Conservation (phyloP, 192 early-diverging fungal species). For the Coemansia sp. region DNA sequence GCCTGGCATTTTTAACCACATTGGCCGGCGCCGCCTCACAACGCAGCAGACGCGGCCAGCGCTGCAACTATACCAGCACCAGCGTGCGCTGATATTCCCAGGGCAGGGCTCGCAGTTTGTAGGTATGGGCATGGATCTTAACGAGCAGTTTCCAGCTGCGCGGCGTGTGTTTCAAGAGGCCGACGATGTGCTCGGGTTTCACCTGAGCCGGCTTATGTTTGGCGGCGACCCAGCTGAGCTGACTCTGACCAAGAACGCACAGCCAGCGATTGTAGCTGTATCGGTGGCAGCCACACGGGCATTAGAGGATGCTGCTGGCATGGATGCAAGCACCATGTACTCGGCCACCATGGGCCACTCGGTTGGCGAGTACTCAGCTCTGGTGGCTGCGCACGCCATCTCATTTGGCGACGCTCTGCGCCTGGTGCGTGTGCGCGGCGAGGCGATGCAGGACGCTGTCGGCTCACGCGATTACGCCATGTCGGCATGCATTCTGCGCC, state of each 20-base stretch:
- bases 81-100: constrained; percentile 50
- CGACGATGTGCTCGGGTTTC: constrained; percentile 77
- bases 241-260: constrained; percentile 74
- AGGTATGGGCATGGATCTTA: constrained; percentile 93
- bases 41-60: background rate
- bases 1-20: background rate
- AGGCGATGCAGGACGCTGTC: constrained; percentile 81
- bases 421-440: constrained; percentile 82
- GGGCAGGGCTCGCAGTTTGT: constrained; percentile 84
- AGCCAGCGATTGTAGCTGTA: constrained; percentile 90
- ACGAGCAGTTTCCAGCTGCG: constrained; percentile 68
- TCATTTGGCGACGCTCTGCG: constrained; percentile 78
- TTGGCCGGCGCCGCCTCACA: constrained; percentile 1
- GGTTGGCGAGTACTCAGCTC: constrained; percentile 87
- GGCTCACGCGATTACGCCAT: constrained; percentile 78
- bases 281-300: constrained; percentile 85
- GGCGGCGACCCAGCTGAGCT: constrained; percentile 70
- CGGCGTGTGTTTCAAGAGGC: constrained; percentile 84
- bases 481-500: constrained; percentile 82
- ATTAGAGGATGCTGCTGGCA: constrained; percentile 80
- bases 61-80: constrained; percentile 40
- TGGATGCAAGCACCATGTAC: constrained; percentile 69
- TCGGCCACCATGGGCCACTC: constrained; percentile 89
- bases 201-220: constrained; percentile 81
- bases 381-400: constrained; percentile 67